Evolutionary conservation across 1,139 yeast species (phyloP), one percentile per base, ranked within the genome.

Genomic region (Nakaseomyces bracarensis): DNA sequence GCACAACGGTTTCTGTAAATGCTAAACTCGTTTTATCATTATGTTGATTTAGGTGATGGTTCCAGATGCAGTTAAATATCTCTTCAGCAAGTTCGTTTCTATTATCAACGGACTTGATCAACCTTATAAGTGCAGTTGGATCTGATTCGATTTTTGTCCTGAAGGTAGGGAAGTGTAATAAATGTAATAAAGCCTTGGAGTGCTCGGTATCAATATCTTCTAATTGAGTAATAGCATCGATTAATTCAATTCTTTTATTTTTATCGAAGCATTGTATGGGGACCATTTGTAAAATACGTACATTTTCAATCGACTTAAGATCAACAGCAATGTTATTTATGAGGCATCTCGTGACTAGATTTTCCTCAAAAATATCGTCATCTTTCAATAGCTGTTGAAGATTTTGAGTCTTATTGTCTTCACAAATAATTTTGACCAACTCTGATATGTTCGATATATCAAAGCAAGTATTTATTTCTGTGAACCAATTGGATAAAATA

Each of bases 401-500:
- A 2, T 63, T 20, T 1, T 36, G 27, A 1, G 49, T 43, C n/a
- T 54, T 47, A 6, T 50, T 48, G 1, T 45, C 44, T 1, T 39
- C 3, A 4, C 51, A 31, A 11, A 58, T 27, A 3, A 40, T 23
- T 3, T 42, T 40, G 9, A 53, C 33, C 10, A 59, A 39, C 8
- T 20, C n/a, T 18, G 41, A 33, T 15, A 57, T 42, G 14, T 47
- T 44, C 1, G 43, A 41, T 28, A 54, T 46, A 2, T 59, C 39
- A 50, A 72, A 67, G 40, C 58, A 50, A 3, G 47, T 40, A 41
- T 76, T 70, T 3, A 79, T 48, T 0, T 79, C 44, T 0, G 79
- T 69, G 23, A 70, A 53, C 85, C 85, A 81, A 55, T 85, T 73
- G n/a, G 54, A 50, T 42, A 77, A 66, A 0, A 71, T 46, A 41